Conservation (phyloP, 2,329 filamentous ascomycete genomes). For the Sporothrix dimorphospora region DNA sequence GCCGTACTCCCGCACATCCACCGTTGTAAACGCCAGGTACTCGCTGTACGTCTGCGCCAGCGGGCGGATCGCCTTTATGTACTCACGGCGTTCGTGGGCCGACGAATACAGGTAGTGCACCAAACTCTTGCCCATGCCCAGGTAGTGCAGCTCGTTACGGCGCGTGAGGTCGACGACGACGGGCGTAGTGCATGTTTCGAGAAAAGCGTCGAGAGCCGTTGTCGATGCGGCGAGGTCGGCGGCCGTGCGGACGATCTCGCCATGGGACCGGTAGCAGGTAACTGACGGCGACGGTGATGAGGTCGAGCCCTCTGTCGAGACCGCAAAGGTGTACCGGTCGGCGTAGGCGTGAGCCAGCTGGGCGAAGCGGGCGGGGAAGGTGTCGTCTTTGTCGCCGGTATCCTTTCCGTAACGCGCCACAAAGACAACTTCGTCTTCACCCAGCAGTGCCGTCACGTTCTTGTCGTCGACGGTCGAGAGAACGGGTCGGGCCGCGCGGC, state of each 20-base stretch:
- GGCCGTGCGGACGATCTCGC: conserved; percentile 42
- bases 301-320: conserved; percentile 32
- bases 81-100: conserved; percentile 42
- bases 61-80: conserved; percentile 43
- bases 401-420: conserved; percentile 44
- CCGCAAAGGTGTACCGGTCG: conserved; percentile 50
- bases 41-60: conserved; percentile 52
- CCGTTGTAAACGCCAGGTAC: conserved; percentile 53
- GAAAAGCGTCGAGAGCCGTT: conserved; percentile 43
- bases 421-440: conserved; percentile 48
- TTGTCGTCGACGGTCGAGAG: conserved; percentile 38
- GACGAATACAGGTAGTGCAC: conserved; percentile 43
- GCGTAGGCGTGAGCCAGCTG: conserved; percentile 43
- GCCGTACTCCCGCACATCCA: conserved; percentile 51
- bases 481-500: conserved; percentile 38
- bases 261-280: conserved; percentile 48
- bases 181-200: conserved; percentile 45
- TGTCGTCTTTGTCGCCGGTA: conserved; percentile 38
- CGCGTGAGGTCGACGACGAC: conserved; percentile 51
- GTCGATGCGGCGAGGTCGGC: conserved; percentile 41
- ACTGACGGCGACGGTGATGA: conserved; percentile 33
- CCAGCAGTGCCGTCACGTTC: conserved; percentile 42
- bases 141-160: conserved; percentile 47
- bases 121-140: conserved; percentile 38
- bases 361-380: conserved; percentile 40